phyloP scores from a whole-genome alignment of 2,329 filamentous ascomycete species.

The Pseudopithomyces chartarum region DNA sequence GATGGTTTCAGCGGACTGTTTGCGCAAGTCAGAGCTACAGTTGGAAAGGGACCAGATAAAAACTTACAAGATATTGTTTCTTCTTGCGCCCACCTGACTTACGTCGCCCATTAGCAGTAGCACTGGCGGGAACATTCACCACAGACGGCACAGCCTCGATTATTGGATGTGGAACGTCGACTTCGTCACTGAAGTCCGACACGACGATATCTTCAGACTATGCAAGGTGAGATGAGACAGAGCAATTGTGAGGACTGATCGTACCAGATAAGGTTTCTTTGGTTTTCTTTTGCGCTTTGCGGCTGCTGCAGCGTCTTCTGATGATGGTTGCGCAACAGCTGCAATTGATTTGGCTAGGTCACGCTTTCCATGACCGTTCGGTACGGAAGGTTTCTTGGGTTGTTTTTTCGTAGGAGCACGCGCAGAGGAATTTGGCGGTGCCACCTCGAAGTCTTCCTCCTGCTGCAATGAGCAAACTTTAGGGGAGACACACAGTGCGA shows the following conservation, averaged over 20 bases:
- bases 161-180: slow-evolving; percentile 8
- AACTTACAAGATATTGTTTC: slow-evolving; percentile 38
- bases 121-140: slow-evolving; percentile 16
- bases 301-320: slow-evolving; percentile 26
- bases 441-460: slow-evolving; percentile 29
- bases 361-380: slow-evolving; percentile 29
- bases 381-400: slow-evolving; percentile 31
- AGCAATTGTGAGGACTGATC: background rate
- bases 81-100: slow-evolving; percentile 33
- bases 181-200: slow-evolving; percentile 32
- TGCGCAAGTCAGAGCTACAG: slow-evolving; percentile 3
- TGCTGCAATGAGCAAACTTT: slow-evolving; percentile 25
- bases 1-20: slow-evolving; percentile 34
- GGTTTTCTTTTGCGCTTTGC: slow-evolving; percentile 36
- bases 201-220: slow-evolving; percentile 39
- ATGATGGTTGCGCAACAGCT: slow-evolving; percentile 18
- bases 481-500: background rate
- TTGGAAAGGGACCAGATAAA: background rate
- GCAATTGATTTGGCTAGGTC: slow-evolving; percentile 21
- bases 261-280: slow-evolving; percentile 36
- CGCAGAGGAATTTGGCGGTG: slow-evolving; percentile 24
- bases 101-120: slow-evolving; percentile 24
- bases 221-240: slow-evolving; percentile 14
- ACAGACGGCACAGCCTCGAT: slow-evolving; percentile 12
- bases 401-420: slow-evolving; percentile 25